Evolutionary conservation across 1,139 yeast species (phyloP), one percentile per base, ranked within the genome.

Genomic region (Protomyces pachydermus): DNA sequence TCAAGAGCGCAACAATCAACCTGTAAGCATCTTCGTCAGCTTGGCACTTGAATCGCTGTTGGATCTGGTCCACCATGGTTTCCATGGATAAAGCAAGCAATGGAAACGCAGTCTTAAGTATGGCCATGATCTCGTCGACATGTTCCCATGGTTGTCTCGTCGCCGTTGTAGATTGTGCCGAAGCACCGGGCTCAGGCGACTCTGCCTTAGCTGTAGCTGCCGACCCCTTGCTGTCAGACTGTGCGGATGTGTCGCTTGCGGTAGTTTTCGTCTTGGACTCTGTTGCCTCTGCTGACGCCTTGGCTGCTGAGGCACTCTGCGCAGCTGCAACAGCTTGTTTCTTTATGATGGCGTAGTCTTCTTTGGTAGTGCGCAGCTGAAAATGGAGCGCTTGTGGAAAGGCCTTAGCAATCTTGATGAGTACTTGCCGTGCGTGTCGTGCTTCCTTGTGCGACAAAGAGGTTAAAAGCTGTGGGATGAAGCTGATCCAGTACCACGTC

Each of bases 401-500:
- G 62, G 91, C 86, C 78, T 93, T 93, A 0, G 98, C 98, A 72
- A 95, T 93, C 71, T 95, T 82, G 58, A 91, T 87, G 73, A 95
- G 81, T 60, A 95, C 87, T 71, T 87, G 93, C 68, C 95, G 85
- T 1, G 93, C 97, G 74, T 90, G 80, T 65, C 85, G 82, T 0
- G 97, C 98, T 74, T 95, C 98, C 70, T 85, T 87, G 70, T 91
- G 96, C 2, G 97, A 88, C 68, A 95, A 80, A 0, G 97, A 87
- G 0, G 97, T 87, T 71, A 95, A 80, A 67, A 95, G 80, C 75
- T 95, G 98, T 2, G 98, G 98, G 70, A 95, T 91, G 71, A 88
- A 93, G 0, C 98, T 90, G 53, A 93, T 90, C 98, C 98, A 95
- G 73, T 93, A 93, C 99, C 99, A 95, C 2, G 91, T 96, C 10